These are phyloP conservation scores for Penstemon newberryi DNA, from an alignment of 257 asterid species.

Conservation along the genomic window DNA sequence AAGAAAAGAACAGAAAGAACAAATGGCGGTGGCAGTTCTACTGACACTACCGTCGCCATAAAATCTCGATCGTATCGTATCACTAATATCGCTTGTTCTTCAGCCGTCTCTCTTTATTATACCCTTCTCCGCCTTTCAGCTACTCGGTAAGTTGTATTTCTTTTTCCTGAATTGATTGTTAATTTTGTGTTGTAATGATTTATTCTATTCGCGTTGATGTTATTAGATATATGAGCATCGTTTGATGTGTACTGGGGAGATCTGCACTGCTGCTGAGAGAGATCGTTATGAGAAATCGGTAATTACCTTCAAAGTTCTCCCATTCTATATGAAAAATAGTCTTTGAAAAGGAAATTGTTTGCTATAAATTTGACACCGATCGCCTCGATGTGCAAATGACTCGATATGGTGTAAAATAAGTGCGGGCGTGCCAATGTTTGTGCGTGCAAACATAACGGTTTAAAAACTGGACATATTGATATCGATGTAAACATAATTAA, in stretches of 20 bases:
- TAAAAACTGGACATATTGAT: too few species aligned
- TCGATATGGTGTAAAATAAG: too few species aligned
- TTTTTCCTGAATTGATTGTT: too few species aligned
- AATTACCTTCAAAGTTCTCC: constrained; percentile 3
- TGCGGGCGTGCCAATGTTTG: too few species aligned
- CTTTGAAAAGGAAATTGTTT: too few species aligned
- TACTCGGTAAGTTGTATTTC: constrained; percentile 49
- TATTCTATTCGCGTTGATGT: not conserved
- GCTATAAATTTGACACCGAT: too few species aligned
- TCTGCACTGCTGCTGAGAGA: constrained; percentile 88
- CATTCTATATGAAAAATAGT: not conserved
- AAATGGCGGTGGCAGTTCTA: constrained; percentile 73
- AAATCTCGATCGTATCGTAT: constrained; percentile 62
- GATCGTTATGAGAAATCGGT: constrained; percentile 97
- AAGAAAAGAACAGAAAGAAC: not conserved
- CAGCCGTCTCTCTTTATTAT: constrained; percentile 80
- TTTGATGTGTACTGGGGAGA: constrained; percentile 78
- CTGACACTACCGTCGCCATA: constrained; percentile 76
- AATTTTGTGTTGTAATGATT: not conserved
- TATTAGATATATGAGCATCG: constrained; percentile 84
- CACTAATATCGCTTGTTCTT: constrained; percentile 63
- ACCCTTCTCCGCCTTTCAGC: constrained; percentile 90
- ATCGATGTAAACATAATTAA: too few species aligned
- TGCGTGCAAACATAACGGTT: too few species aligned
- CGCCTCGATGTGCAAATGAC: too few species aligned